These are phyloP conservation scores for Centella asiatica DNA, from an alignment of 129 eudicot genomes.

Conservation along the genomic window DNA sequence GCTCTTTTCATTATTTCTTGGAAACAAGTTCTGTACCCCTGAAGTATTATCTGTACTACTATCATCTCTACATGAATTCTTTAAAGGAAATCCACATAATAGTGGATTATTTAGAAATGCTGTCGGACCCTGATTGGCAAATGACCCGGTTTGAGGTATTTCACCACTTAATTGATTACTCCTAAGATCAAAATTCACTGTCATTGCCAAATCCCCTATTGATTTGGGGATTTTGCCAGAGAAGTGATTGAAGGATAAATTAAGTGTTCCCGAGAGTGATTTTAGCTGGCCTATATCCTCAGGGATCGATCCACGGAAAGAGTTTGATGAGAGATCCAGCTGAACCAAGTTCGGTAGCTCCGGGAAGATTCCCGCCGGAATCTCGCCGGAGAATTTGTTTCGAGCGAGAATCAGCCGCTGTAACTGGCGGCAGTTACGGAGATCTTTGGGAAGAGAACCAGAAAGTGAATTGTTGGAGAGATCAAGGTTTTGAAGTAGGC, in stretches of 20 bases:
- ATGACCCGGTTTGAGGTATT: slow-evolving; percentile 78
- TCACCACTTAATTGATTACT: slow-evolving; percentile 62
- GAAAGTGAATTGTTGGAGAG: slow-evolving; percentile 56
- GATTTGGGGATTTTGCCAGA: slow-evolving; percentile 69
- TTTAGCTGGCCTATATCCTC: slow-evolving; percentile 77
- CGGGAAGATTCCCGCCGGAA: slow-evolving; percentile 64
- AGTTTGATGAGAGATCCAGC: slow-evolving; percentile 66
- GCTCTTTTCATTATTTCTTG: slow-evolving; percentile 12
- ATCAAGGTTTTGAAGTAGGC: slow-evolving; percentile 71
- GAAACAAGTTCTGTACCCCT: slow-evolving; percentile 27
- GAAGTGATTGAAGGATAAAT: slow-evolving; percentile 65
- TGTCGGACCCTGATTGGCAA: slow-evolving; percentile 82
- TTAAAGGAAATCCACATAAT: slow-evolving; percentile 83
- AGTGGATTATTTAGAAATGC: slow-evolving; percentile 69
- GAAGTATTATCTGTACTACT: slow-evolving; percentile 22
- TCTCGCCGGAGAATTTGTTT: slow-evolving; percentile 56
- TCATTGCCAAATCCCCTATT: slow-evolving; percentile 70
- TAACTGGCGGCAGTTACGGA: slow-evolving; percentile 58
- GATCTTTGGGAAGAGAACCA: slow-evolving; percentile 38
- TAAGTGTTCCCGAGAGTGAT: slow-evolving; percentile 71
- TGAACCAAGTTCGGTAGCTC: slow-evolving; percentile 59
- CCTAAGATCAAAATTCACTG: slow-evolving; percentile 81
- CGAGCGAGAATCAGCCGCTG: slow-evolving; percentile 57
- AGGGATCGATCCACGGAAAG: slow-evolving; percentile 53
- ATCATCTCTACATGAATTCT: slow-evolving; percentile 38